Conservation (phyloP, 1,284 basidiomycete genomes). For the Puccinia horiana region DNA sequence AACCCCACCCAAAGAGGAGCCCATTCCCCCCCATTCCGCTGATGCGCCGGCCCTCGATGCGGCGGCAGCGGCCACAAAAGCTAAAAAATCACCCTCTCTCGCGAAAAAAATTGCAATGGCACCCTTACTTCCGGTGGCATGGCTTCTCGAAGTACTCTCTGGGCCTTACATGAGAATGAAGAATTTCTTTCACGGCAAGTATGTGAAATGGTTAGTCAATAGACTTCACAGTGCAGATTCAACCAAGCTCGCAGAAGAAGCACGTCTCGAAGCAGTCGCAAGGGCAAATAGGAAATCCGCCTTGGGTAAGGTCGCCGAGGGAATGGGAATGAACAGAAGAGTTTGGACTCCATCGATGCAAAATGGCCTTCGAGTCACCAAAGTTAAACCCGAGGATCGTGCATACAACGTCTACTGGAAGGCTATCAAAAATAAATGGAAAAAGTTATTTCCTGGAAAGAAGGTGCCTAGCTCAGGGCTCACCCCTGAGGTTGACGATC, state of each 20-base stretch:
- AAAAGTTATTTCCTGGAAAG: not conserved
- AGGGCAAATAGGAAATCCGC: not conserved
- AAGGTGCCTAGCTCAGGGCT: not conserved
- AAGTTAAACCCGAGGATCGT: too few species aligned
- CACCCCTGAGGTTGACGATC: not conserved
- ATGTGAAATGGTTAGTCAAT: not conserved
- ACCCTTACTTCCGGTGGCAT: not conserved
- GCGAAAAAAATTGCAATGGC: too few species aligned
- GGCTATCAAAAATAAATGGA: too few species aligned
- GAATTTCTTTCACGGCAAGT: not conserved
- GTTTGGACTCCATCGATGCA: too few species aligned
- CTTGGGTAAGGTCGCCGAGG: not conserved
- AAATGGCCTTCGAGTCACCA: too few species aligned
- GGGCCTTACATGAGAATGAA: not conserved
- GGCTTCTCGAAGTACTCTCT: not conserved
- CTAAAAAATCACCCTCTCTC: too few species aligned
- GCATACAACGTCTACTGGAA: too few species aligned
- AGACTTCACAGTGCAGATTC: not conserved
- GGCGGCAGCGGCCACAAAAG: too few species aligned
- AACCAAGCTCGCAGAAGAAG: not conserved
- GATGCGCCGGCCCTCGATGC: too few species aligned
- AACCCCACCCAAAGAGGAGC: too few species aligned
- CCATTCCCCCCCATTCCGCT: too few species aligned
- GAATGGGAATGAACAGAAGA: too few species aligned
- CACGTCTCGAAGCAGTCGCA: not conserved